Conservation (phyloP, 805 yeast species). For the Ogataea degrootiae region DNA sequence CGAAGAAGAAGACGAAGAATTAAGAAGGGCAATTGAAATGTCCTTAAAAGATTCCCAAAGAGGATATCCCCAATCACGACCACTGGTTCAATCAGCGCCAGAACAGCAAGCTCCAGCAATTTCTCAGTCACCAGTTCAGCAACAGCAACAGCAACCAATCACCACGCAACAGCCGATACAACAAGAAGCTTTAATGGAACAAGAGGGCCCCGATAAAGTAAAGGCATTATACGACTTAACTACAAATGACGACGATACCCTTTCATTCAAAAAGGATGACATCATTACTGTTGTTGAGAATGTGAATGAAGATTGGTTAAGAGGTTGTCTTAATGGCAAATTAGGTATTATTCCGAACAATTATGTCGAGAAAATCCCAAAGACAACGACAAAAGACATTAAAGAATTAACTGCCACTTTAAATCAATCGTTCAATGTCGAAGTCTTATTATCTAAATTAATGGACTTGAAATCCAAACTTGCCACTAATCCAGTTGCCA, state of each 20-base stretch:
- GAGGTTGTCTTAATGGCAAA: conserved; percentile 77
- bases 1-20: conserved; percentile 66
- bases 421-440: conserved; percentile 62
- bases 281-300: conserved; percentile 80
- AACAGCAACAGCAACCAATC: conserved; percentile 13
- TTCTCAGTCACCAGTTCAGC: conserved; percentile 10
- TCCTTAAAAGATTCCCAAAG: conserved; percentile 61
- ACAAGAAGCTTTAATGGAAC: conserved; percentile 3
- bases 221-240: conserved; percentile 79
- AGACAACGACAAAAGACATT: conserved; percentile 58
- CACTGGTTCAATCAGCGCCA: conserved; percentile 1
- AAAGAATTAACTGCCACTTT: conserved; percentile 39
- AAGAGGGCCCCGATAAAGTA: conserved; percentile 38
- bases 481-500: conserved; percentile 32
- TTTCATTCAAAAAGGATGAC: conserved; percentile 84
- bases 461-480: conserved; percentile 31
- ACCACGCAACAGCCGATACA: conserved; percentile 14
- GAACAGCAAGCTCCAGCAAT: neutral
- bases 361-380: conserved; percentile 76
- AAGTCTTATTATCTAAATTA: conserved; percentile 57
- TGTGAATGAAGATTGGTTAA: conserved; percentile 93
- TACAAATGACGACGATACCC: conserved; percentile 79
- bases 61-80: conserved; percentile 7
- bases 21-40: conserved; percentile 68
- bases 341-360: conserved; percentile 90